Percentiles rank a stretch among this genome's conserved stretches.
Evolutionary conservation across 306 rosid species (phyloP).

Genomic region (Fragaria ananassa): DNA sequence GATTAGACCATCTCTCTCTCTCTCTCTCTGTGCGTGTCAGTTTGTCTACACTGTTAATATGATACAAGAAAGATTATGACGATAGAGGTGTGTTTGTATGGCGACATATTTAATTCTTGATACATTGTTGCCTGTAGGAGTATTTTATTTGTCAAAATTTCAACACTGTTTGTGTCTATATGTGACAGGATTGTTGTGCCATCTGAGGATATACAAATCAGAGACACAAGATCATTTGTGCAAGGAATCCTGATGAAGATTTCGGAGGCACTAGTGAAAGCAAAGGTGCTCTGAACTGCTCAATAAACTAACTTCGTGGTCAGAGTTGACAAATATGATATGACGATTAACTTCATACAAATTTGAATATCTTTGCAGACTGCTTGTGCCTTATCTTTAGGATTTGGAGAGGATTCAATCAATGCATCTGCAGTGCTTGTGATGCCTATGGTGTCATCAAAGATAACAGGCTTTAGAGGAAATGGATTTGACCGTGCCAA

Average conservation of each 20-base stretch:
- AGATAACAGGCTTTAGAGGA: conserved; percentile 90
- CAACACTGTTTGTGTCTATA: conserved; percentile 15
- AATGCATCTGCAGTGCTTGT: conserved; percentile 82
- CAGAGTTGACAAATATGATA: conserved; percentile 4
- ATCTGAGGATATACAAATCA: conserved; percentile 54
- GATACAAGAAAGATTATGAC: too few relatives aligned
- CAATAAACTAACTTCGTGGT: not conserved
- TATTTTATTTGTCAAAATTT: not conserved
- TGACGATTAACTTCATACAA: conserved; percentile 6
- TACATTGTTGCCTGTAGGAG: not conserved
- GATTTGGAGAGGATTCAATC: conserved; percentile 90
- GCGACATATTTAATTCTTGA: not conserved
- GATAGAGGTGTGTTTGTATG: not conserved
- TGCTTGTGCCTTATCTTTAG: conserved; percentile 65
- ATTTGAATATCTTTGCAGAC: conserved; percentile 46
- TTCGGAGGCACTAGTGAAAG: conserved; percentile 55
- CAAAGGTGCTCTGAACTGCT: conserved; percentile 57
- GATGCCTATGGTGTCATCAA: conserved; percentile 99
- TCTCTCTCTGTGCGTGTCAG: too few relatives aligned
- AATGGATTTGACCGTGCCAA: conserved; percentile 59
- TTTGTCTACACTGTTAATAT: too few relatives aligned
- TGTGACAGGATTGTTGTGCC: conserved; percentile 48
- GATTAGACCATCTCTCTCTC: not conserved
- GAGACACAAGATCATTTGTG: conserved; percentile 48
- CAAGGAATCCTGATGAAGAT: conserved; percentile 58